Base-by-base conservation (phyloP, 352 stramenopile genomes). In the Phytopythium aichiense region DNA sequence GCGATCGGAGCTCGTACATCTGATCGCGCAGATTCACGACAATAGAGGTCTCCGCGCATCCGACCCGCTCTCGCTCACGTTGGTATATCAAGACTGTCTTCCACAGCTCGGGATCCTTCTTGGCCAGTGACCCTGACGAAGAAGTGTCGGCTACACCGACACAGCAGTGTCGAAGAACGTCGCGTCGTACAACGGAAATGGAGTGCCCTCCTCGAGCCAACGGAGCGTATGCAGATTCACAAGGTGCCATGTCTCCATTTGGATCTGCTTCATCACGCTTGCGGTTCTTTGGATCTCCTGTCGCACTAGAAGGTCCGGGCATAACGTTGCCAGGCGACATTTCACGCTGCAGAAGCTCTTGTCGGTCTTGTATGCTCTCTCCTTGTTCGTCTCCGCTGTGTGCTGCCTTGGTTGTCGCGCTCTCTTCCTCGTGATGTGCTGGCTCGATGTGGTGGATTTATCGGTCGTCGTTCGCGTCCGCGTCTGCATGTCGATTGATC, bases 121-220 rank as follows among this genome's bases (percentile, higher is more conserved):
- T 20, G 31, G 18, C 60, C 12, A 61, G 57, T 9, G 43, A 15
- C 18, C 60, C 42, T 22, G 45, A 45, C n/a, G 31, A 35, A 8
- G 30, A 18, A 18, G 52, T 61, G 15, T 20, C 31, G 37, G 49
- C 40, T 42, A 62, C 55, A 37, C 53, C 61, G 51, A 45, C 9
- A 37, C 54, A 62, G 38, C 56, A 61, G 30, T 55, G 52, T 66
- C 60, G 53, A 66, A 66, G 53, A 61, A 66, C 22, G 52, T 61
- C 45, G 20, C n/a, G 46, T 61, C 53, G 43, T 65, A 65, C 28
- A 25, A 30, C 20, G 60, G 60, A 43, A 65, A 51, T 6, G 38
- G 38, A 8, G 1, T 1, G 3, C 15, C 38, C 38, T 43, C 12
- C 9, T 43, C 38, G 11, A 43, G 38, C 1, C 38, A 43, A 0